Evolutionary conservation across 441 rosid species (phyloP).

Genomic region (Pelargonium fulgidum): DNA sequence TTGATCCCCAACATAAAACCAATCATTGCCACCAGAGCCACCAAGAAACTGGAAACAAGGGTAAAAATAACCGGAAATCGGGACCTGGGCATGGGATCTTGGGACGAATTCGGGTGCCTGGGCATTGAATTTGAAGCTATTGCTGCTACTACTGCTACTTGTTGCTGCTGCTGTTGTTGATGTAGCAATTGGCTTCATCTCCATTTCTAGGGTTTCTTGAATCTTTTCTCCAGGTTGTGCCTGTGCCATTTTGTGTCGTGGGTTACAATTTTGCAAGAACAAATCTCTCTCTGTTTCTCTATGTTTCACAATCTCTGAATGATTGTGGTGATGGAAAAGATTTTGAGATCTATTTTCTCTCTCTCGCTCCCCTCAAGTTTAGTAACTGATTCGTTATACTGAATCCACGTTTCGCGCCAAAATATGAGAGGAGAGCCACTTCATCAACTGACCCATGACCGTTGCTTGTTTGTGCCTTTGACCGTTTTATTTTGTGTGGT

Average conservation of each 20-base stretch:
- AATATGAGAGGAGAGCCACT: constrained; percentile 14
- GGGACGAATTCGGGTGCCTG: constrained; percentile 88
- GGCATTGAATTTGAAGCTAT: constrained; percentile 72
- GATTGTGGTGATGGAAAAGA: neutral
- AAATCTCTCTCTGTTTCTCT: constrained; percentile 12
- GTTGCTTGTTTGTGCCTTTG: constrained; percentile 27
- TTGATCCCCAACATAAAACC: constrained; percentile 63
- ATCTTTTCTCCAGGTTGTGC: constrained; percentile 37
- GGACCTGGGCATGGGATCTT: constrained; percentile 48
- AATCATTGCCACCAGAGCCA: constrained; percentile 45
- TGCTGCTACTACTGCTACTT: constrained; percentile 16
- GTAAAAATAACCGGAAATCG: constrained; percentile 53
- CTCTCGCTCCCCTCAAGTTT: constrained; percentile 37
- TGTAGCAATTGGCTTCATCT: neutral
- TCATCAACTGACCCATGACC: constrained; percentile 22
- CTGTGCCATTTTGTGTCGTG: constrained; percentile 43
- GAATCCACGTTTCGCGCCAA: constrained; percentile 65
- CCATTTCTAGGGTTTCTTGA: constrained; percentile 11
- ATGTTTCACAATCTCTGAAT: neutral
- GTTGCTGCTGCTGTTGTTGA: constrained; percentile 1
- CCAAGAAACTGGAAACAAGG: constrained; percentile 62
- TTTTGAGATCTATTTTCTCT: constrained; percentile 8
- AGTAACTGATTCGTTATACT: constrained; percentile 41
- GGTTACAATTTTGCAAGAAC: neutral
- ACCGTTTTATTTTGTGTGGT: constrained; percentile 29